Evolutionary conservation across 495 filamentous ascomycete species (phyloP), one percentile per base, ranked within the genome.

Genomic region (Penicillium salamii): DNA sequence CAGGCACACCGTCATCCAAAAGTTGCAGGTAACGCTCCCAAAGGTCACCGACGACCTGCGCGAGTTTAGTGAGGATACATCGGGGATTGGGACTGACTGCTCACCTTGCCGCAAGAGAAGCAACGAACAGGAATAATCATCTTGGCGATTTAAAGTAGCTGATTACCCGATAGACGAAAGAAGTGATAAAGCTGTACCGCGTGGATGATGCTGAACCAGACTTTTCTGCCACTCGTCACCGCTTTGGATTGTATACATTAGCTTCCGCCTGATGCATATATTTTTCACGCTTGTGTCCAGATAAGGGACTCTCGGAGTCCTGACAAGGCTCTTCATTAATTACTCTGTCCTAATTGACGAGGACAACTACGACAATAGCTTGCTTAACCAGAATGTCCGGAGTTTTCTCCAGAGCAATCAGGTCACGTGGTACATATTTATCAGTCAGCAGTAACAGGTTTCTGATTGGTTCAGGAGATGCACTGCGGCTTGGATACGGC

Each of bases 41-140:
- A 29, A 98, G 84, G 67, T 98, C 93, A 35, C 88, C 93, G 31
- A 92, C 88, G 52, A 98, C 93, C 93, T 98, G 32, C 43, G 12
- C 36, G 5, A 51, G 35, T 52, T 61, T 33, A 70, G 55, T 29
- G n/a, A 45, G 33, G 17, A 32, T 40, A 21, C 5, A 7, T 44
- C 35, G 23, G 8, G 37, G 26, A 34, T n/a, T 29, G 0, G 32
- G 36, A 37, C 39, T 29, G 20, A 15, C 17, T n/a, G 40, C 68
- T 20, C 67, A 96, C 93, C 87, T 97, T 98, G 63, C 93, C 93
- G 66, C 93, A 98, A 42, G 93, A 97, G 75, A 98, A 98, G 74
- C 93, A 98, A 52, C 93, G 88, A 53, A 98, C 86, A 1, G 93
- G 93, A 59, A 98, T 97, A 68, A 98, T 98, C 93, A 98, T 98